Evolutionary conservation across 352 stramenopile genomes (phyloP).

Genomic region (Phytophthora multivora): DNA sequence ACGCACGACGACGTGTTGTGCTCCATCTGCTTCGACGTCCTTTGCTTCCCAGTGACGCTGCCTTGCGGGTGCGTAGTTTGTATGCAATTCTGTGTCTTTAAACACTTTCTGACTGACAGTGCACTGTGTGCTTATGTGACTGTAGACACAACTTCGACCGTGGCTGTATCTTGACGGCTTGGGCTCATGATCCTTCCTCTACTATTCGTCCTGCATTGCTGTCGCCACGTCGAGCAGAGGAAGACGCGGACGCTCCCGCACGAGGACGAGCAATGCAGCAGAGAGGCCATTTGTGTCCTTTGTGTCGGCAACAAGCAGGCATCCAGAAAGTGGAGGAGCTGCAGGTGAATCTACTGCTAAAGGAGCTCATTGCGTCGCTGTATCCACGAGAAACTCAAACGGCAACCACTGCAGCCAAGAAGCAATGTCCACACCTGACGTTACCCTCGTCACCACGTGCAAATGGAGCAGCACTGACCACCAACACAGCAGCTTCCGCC

Average conservation of each 20-base stretch:
- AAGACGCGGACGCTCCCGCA: not conserved
- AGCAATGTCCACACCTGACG: conserved; percentile 34
- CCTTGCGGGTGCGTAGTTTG: conserved; percentile 50
- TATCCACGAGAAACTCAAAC: conserved; percentile 55
- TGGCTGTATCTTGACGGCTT: conserved; percentile 73
- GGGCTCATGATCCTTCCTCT: conserved; percentile 41
- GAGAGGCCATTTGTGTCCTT: conserved; percentile 54
- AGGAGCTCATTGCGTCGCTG: conserved; percentile 59
- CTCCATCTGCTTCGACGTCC: conserved; percentile 81
- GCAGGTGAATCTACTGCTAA: conserved; percentile 71
- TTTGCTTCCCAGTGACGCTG: conserved; percentile 76
- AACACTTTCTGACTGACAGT: not conserved
- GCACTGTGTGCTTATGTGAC: conserved; percentile 4
- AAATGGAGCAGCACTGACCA: conserved; percentile 15
- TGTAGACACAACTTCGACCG: conserved; percentile 86
- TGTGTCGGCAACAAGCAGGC: conserved; percentile 57
- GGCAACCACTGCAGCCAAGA: conserved; percentile 51
- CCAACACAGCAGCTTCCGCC: conserved; percentile 30
- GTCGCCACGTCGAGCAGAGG: conserved; percentile 9
- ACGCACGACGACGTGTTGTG: conserved; percentile 58
- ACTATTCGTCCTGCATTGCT: not conserved
- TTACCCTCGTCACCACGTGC: conserved; percentile 18
- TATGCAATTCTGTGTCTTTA: not conserved
- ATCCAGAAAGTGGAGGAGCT: conserved; percentile 37
- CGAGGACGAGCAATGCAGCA: not conserved